Base-by-base conservation (phyloP, 1,139 yeast genomes). In the Saccharomyces hybrid region DNA sequence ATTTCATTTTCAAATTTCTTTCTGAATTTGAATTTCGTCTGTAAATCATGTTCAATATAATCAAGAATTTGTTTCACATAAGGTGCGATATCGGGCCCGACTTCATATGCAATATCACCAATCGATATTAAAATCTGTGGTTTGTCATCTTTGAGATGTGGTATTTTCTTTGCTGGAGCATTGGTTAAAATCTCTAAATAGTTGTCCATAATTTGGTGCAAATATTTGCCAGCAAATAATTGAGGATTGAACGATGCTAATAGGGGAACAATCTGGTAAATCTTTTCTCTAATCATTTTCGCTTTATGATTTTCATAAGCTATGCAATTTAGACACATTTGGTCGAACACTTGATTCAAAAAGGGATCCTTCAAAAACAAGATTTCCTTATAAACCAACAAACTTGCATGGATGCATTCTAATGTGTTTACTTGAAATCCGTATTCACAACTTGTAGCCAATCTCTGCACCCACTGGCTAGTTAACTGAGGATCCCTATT, bases 11-110 rank as follows among this genome's bases (percentile, higher is more conserved):
- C 96, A 47, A 88, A 84, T 52, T 86, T 93, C 63, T 82, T 85
- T 59, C 86, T 77, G 42, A 76, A 75, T 51, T 82, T 83, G 48
- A 81, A 82, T 68, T 86, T 89, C 0, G 89, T 77, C 14, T 84
- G 79, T 48, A 93, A 75, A 0, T 95, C 93, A 57, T 90, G 97
- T 63, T 91, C 78, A 26, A 91, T 82, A 60, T 86, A 88, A 58
- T 86, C 93, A 52, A 93, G 73, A 31, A 93, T 86, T 1, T 95
- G 91, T 68, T 91, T 97, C 53, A 91, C 75, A 65, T 91, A 93
- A 2, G 95, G 88, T 2, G 93, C 88, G 76, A 93, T 88, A 63
- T 86, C 89, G 56, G 88, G 85, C 8, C 91, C 87, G 0, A 91
- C 95, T 60, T 90, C 91, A 47, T 81, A 77, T 0, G 97, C 84